A percentile compares a stretch with the other conserved stretches of the same genome.
phyloP scores from a whole-genome alignment of 495 filamentous ascomycete species.

The Tuber brumale region DNA sequence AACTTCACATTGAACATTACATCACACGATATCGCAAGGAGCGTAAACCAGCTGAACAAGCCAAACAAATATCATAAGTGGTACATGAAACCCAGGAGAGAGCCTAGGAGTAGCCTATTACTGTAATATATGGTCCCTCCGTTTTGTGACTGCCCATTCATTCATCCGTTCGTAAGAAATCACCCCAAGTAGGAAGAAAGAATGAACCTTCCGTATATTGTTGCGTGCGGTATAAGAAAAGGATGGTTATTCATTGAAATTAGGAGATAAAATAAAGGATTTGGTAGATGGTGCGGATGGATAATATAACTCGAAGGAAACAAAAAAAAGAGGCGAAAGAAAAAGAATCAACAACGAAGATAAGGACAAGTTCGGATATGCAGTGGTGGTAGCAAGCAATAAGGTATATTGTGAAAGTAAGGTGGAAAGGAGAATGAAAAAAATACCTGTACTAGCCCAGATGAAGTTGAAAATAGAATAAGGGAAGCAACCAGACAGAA shows the following conservation, averaged over 20 bases:
- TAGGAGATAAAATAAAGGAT: not conserved
- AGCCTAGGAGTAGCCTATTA: not conserved
- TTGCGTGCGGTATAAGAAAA: not conserved
- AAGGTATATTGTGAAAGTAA: slow-evolving; percentile 32
- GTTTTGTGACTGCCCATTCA: not conserved
- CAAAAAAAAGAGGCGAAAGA: not conserved
- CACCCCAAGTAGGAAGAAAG: not conserved
- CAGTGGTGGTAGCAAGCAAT: slow-evolving; percentile 10
- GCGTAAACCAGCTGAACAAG: not conserved
- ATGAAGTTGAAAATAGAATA: slow-evolving; percentile 8
- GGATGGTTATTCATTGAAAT: not conserved
- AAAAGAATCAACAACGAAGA: not conserved
- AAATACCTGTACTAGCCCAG: slow-evolving; percentile 31
- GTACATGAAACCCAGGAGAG: not conserved
- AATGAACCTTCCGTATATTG: not conserved
- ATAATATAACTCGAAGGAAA: not conserved
- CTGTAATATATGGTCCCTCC: not conserved
- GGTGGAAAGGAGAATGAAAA: slow-evolving; percentile 12
- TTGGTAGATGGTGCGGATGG: not conserved
- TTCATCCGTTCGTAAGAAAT: not conserved
- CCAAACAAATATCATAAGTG: not conserved
- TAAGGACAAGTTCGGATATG: not conserved
- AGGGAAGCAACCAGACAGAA: slow-evolving; percentile 23
- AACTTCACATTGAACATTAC: not conserved
- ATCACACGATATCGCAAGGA: not conserved